Conservation (phyloP, 164 flowering plant species). For the Santalum album region DNA sequence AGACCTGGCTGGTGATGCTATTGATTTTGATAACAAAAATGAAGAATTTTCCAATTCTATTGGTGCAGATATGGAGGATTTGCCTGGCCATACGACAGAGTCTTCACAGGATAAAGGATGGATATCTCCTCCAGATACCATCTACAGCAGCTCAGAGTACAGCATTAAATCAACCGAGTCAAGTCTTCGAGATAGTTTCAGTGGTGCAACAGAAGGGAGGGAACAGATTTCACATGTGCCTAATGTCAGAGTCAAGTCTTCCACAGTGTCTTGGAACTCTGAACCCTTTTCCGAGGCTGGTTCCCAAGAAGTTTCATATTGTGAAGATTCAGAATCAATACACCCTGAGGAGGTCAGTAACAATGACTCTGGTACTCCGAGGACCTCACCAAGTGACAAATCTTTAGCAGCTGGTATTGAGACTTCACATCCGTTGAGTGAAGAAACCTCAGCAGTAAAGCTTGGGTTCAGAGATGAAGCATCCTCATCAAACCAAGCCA, state of each 20-base stretch:
- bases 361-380: constrained; percentile 9
- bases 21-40: constrained; percentile 33
- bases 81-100: constrained; percentile 20
- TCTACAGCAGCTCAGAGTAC: constrained; percentile 49
- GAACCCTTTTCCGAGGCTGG: constrained; percentile 18
- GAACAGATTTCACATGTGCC: constrained; percentile 19
- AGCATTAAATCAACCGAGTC: constrained; percentile 30
- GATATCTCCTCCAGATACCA: constrained; percentile 88
- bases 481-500: constrained; percentile 20
- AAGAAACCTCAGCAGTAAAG: constrained; percentile 17
- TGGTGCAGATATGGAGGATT: constrained; percentile 22
- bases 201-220: constrained; percentile 19
- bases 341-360: constrained; percentile 14
- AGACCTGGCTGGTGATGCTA: constrained; percentile 32
- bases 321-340: constrained; percentile 22
- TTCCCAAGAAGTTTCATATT: constrained; percentile 15
- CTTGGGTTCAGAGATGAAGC: constrained; percentile 25
- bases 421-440: constrained; percentile 8
- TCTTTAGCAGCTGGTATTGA: constrained; percentile 8
- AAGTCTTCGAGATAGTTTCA: constrained; percentile 30
- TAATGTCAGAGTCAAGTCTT: constrained; percentile 11
- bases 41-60: constrained; percentile 25
- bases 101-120: constrained; percentile 64
- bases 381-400: constrained; percentile 12
- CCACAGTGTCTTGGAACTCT: constrained; percentile 13